A percentile compares a stretch with the other conserved stretches of the same genome.
Evolutionary conservation across 106 monocot species (phyloP).

Genomic region (Phalaenopsis aphrodite): DNA sequence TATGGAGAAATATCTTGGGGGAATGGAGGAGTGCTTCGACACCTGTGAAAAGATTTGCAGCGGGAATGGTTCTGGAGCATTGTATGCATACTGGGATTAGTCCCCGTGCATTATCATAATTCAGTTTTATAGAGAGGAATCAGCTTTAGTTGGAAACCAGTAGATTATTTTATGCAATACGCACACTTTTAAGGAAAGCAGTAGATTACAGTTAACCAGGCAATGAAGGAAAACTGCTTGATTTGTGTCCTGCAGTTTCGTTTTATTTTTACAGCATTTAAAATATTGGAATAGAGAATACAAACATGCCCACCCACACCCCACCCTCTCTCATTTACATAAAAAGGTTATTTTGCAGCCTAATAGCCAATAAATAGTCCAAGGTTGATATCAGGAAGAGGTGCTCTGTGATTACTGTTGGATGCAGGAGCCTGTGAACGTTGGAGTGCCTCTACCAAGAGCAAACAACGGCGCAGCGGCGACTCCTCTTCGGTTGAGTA

Average conservation of each 20-base stretch:
- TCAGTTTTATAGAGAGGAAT: background rate
- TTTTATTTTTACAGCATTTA: background rate
- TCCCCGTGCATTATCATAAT: background rate
- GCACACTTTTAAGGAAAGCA: no score
- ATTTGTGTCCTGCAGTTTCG: background rate
- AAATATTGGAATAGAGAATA: background rate
- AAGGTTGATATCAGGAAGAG: background rate
- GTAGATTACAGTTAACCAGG: background rate
- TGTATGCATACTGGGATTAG: background rate
- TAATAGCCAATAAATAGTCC: background rate
- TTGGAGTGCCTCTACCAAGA: constrained; percentile 42
- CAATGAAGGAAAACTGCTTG: background rate
- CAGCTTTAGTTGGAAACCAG: no score
- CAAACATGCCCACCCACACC: background rate
- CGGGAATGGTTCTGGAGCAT: background rate
- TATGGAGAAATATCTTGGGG: constrained; percentile 50
- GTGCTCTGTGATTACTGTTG: constrained; percentile 30
- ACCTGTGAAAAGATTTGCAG: constrained; percentile 41
- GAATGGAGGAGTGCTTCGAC: constrained; percentile 63
- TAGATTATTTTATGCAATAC: no score
- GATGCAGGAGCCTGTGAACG: constrained; percentile 57
- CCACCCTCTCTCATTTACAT: background rate
- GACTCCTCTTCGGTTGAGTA: constrained; percentile 80
- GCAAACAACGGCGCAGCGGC: constrained; percentile 68
- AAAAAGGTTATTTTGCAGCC: background rate